A percentile compares a stretch with the other conserved stretches of the same genome.
phyloP scores from a whole-genome alignment of 805 yeast genomes.

The Clavispora asparagi region DNA sequence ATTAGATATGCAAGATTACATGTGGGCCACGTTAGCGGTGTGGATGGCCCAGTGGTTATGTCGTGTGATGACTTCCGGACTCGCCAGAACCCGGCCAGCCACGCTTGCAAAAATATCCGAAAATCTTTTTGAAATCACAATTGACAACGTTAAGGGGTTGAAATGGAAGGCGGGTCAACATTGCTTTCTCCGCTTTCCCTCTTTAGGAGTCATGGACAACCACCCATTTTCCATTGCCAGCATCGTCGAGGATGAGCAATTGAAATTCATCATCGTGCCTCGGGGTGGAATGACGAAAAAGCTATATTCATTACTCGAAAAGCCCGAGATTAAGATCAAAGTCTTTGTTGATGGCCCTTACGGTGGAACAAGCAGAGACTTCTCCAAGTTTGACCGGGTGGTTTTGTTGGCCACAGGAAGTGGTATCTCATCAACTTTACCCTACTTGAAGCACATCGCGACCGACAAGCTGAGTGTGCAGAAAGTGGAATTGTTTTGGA shows the following conservation, averaged over 20 bases:
- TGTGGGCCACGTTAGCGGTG: conserved; percentile 47
- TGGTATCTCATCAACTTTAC: conserved; percentile 47
- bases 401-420: conserved; percentile 44
- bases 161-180: conserved; percentile 55
- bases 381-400: conserved; percentile 39
- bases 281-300: conserved; percentile 42
- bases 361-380: conserved; percentile 48
- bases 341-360: conserved; percentile 54
- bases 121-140: conserved; percentile 28
- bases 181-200: conserved; percentile 43
- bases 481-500: conserved; percentile 40
- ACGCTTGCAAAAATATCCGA: conserved; percentile 20
- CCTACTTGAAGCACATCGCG: conserved; percentile 31
- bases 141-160: conserved; percentile 30
- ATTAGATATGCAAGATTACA: conserved; percentile 35
- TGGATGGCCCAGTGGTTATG: conserved; percentile 47
- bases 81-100: conserved; percentile 35
- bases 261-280: conserved; percentile 38
- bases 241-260: conserved; percentile 15
- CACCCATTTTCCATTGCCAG: conserved; percentile 54
- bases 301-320: conserved; percentile 24
- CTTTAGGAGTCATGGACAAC: conserved; percentile 41
- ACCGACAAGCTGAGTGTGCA: conserved; percentile 4
- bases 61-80: conserved; percentile 41
- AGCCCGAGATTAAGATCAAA: conserved; percentile 23